Base-by-base conservation (phyloP, 352 stramenopile genomes). In the Globisporangium nagaii region DNA sequence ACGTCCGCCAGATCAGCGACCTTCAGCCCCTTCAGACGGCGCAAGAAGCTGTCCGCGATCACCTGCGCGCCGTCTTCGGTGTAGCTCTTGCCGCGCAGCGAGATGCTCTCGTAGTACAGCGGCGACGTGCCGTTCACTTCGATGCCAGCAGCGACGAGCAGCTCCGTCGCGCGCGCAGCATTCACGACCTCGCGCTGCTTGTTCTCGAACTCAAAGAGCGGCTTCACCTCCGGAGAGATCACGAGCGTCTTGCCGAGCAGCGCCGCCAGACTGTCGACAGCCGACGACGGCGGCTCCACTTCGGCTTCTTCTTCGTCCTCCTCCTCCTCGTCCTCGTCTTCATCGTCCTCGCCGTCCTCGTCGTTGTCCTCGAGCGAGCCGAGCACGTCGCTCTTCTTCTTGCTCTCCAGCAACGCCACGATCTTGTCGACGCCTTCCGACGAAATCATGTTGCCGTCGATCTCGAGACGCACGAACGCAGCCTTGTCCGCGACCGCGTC, bases 1-100 rank as follows among this genome's bases (percentile, higher is more conserved):
- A 97, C 90, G 60, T 98, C 93, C 8, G 84, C 84, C 34, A 97
- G 59, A 59, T 98, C 90, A 7, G 85, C 84, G 47, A 87, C 54
- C 55, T 83, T 78, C 2, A 91, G 58, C 2, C 59, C 56, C 15
- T 63, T 49, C 13, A 91, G 52, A n/a, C 74, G 74, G 9, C 60
- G 47, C 22, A 91, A 63, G 52, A 87, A 82, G 5, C 47, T 47
- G 10, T 84, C 63, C 3, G 75, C 76, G 13, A 91, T 68, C 12
- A 86, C 70, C 3, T 71, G 56, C 4, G 78, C 81, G 31, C 78
- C 81, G 11, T 69, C 69, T 25, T 86, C 71, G 7, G 81, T 91
- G 78, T 91, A 91, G 50, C 74, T 86, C 68, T 91, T 91, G 27
- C 79, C 79, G 24, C 78, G 79, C n/a, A 91, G 68, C 31, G 72